phyloP scores from a whole-genome alignment of 192 early-diverging fungal genomes.

The Geranomyces variabilis region DNA sequence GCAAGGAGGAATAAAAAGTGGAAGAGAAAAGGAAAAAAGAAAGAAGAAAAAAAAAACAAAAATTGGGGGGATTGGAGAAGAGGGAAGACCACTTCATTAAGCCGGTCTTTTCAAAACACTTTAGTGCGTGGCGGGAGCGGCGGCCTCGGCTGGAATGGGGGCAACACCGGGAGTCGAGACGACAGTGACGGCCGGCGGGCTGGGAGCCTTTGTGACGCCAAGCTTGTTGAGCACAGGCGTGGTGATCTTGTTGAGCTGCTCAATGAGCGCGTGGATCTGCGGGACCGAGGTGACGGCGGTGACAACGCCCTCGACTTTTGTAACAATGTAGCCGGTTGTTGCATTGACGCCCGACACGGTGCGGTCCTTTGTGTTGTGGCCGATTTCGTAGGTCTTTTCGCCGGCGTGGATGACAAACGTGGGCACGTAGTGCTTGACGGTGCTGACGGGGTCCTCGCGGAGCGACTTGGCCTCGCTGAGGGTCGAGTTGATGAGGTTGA shows the following conservation, averaged over 20 bases:
- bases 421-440: conserved; percentile 44
- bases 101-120: too few relatives aligned
- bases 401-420: conserved; percentile 50
- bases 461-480: conserved; percentile 45
- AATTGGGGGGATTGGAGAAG: too few relatives aligned
- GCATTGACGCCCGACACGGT: conserved; percentile 36
- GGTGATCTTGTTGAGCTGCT: conserved; percentile 47
- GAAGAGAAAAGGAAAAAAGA: too few relatives aligned
- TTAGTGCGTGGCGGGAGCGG: too few relatives aligned
- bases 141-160: too few relatives aligned
- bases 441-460: conserved; percentile 36
- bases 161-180: conserved; percentile 6
- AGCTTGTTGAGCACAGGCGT: conserved; percentile 42
- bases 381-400: conserved; percentile 55
- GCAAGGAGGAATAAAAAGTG: too few relatives aligned
- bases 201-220: conserved; percentile 16
- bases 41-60: too few relatives aligned
- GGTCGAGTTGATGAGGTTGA: conserved; percentile 41
- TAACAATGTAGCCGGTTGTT: conserved; percentile 55
- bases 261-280: conserved; percentile 45
- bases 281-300: conserved; percentile 48
- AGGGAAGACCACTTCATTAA: too few relatives aligned
- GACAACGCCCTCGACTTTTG: conserved; percentile 54
- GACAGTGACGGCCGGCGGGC: background rate
- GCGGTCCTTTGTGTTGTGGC: conserved; percentile 39